Evolutionary conservation across 345 rosid genomes (phyloP).

Genomic region (Citrus unshiu): DNA sequence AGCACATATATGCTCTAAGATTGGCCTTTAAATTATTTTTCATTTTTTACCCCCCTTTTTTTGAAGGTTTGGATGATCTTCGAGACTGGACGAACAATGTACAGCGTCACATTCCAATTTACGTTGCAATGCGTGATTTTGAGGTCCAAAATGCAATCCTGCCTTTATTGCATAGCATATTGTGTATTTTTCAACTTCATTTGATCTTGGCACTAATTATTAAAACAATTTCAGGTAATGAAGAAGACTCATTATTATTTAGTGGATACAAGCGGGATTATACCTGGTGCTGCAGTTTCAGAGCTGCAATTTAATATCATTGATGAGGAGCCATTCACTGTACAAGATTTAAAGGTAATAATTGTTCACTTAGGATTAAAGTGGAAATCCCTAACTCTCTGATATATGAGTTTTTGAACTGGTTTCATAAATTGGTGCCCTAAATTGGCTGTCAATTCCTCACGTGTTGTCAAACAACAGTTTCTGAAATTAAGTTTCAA

Average conservation of each 20-base stretch:
- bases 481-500: background rate
- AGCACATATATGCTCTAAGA: conserved; percentile 4
- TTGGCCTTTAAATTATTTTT: conserved; percentile 8
- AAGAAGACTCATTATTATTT: conserved; percentile 95
- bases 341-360: conserved; percentile 64
- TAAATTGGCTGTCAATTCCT: background rate
- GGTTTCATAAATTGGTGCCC: background rate
- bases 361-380: background rate
- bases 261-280: conserved; percentile 73
- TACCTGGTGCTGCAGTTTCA: conserved; percentile 91
- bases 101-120: conserved; percentile 75
- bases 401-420: background rate
- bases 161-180: background rate
- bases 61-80: conserved; percentile 88
- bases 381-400: background rate
- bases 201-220: conserved; percentile 8
- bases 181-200: background rate
- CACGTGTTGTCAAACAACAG: background rate
- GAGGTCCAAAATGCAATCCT: conserved; percentile 41
- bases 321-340: conserved; percentile 68
- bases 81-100: conserved; percentile 98
- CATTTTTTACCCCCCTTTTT: conserved; percentile 7
- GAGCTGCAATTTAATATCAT: conserved; percentile 73
- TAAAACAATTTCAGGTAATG: conserved; percentile 64
- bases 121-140: conserved; percentile 74